Evolutionary conservation across 805 yeast genomes (phyloP).

Genomic region (Candida ortonii): DNA sequence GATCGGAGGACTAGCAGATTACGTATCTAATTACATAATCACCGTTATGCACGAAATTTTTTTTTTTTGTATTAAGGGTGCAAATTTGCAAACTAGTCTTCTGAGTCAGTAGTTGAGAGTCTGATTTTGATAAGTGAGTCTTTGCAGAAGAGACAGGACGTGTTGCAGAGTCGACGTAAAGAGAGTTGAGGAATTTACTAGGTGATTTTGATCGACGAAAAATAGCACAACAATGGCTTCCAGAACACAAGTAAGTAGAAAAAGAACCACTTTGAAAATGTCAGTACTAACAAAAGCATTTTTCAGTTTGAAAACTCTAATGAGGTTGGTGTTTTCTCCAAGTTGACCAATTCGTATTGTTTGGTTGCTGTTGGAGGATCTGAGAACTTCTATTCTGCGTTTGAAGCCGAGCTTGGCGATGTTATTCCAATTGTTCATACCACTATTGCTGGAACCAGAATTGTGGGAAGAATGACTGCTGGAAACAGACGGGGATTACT

Average conservation of each 20-base stretch:
- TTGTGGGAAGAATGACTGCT: constrained; percentile 96
- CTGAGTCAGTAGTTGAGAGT: too few relatives aligned
- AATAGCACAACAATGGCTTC: constrained; percentile 48
- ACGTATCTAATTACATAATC: too few relatives aligned
- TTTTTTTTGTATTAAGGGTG: too few relatives aligned
- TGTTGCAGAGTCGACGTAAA: background rate
- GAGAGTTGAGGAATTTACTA: background rate
- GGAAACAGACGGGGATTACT: constrained; percentile 97
- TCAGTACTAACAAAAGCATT: constrained; percentile 6
- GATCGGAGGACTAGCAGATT: too few relatives aligned
- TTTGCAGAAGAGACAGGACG: constrained; percentile 2
- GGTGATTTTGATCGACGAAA: background rate
- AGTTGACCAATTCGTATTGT: constrained; percentile 93
- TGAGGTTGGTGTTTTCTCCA: constrained; percentile 92
- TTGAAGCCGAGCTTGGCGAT: constrained; percentile 96
- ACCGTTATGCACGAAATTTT: too few relatives aligned
- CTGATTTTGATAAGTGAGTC: background rate
- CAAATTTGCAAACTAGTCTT: too few relatives aligned
- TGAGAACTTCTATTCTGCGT: constrained; percentile 78
- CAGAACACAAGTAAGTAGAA: constrained; percentile 52
- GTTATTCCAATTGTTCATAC: constrained; percentile 95
- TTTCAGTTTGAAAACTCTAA: constrained; percentile 71
- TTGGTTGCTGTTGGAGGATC: constrained; percentile 97
- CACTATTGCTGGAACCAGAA: constrained; percentile 97
- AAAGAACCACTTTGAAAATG: background rate